Evolutionary conservation across 257 asterid species (phyloP).

Genomic region (Solanum habrochaites): DNA sequence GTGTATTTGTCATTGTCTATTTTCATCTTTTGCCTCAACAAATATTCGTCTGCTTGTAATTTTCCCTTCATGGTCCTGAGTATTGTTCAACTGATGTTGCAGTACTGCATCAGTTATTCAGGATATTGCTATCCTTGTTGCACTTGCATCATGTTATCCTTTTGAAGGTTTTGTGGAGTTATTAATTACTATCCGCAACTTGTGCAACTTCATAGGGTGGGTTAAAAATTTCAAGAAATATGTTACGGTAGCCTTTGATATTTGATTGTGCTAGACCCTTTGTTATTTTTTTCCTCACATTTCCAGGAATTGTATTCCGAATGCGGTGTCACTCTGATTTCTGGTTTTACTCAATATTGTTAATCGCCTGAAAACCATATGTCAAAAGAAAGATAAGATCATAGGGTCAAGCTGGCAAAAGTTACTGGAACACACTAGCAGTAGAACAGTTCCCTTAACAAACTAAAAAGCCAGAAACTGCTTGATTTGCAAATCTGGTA

Average conservation of each 20-base stretch:
- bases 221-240: background rate
- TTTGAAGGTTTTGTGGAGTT: background rate
- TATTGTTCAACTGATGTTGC: background rate
- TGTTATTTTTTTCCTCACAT: background rate
- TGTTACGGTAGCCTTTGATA: background rate
- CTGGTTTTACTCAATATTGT: background rate
- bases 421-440: background rate
- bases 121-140: background rate
- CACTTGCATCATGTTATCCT: background rate
- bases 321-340: background rate
- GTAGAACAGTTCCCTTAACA: background rate
- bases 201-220: background rate
- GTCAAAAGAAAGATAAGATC: background rate
- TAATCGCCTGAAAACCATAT: background rate
- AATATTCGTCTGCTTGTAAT: background rate
- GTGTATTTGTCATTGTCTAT: background rate
- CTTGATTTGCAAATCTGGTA: background rate
- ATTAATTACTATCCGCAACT: background rate
- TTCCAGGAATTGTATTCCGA: background rate
- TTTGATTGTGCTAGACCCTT: background rate
- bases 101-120: background rate
- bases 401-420: background rate
- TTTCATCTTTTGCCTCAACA: background rate
- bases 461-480: background rate
- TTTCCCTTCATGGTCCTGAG: background rate